Percentiles rank a stretch among this genome's conserved stretches.
These are phyloP conservation scores for Coemansia sp. DNA, from an alignment of 192 early-diverging fungal genomes.

Conservation along the genomic window DNA sequence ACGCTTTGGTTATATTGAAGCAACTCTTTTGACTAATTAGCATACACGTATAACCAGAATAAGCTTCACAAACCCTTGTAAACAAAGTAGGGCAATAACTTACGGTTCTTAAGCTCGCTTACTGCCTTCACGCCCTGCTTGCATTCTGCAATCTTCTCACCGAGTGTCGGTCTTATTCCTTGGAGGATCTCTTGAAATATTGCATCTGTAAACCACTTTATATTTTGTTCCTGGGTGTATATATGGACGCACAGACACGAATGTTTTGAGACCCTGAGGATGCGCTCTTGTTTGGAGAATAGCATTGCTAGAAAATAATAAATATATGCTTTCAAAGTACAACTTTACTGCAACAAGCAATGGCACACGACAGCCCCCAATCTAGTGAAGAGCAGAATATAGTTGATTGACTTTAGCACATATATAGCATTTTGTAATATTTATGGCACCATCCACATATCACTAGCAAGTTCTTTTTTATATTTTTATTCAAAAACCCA, in stretches of 20 bases:
- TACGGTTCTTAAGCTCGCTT: conserved; percentile 37
- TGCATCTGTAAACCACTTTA: conserved; percentile 44
- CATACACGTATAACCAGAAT: neutral
- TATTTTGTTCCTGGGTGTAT: conserved; percentile 38
- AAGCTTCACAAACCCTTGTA: neutral
- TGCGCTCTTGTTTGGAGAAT: conserved; percentile 36
- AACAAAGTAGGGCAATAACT: conserved; percentile 1
- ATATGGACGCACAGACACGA: conserved; percentile 25
- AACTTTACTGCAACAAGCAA: neutral
- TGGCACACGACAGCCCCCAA: neutral
- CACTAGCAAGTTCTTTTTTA: neutral
- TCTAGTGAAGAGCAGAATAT: too few species aligned
- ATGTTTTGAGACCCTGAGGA: conserved; percentile 35
- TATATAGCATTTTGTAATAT: neutral
- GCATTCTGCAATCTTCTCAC: conserved; percentile 27
- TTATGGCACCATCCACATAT: neutral
- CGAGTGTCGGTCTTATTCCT: conserved; percentile 29
- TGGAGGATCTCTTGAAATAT: conserved; percentile 49
- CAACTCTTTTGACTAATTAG: neutral
- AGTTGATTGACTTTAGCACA: too few species aligned
- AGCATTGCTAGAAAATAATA: conserved; percentile 20
- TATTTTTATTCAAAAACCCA: conserved; percentile 1
- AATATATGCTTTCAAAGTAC: neutral
- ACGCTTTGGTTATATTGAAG: neutral
- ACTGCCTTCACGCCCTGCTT: conserved; percentile 12